Conservation (phyloP, 805 yeast species). For the Nakazawaea ishiwadae region DNA sequence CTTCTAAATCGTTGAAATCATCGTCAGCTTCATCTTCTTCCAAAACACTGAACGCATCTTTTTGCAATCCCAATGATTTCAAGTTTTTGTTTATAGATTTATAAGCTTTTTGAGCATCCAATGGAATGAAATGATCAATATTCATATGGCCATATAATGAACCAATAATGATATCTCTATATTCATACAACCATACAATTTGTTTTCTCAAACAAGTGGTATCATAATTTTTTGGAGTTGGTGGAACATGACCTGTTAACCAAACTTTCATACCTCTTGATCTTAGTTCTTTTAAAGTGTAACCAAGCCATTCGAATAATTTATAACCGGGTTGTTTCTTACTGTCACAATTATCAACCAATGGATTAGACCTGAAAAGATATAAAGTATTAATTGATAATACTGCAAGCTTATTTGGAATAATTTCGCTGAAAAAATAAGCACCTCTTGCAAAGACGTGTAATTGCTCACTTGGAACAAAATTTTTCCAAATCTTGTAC, state of each 20-base stretch:
- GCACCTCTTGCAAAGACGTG: slow-evolving; percentile 73
- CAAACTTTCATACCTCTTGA: slow-evolving; percentile 76
- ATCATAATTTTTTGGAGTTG: slow-evolving; percentile 74
- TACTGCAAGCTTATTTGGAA: slow-evolving; percentile 74
- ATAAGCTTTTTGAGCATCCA: slow-evolving; percentile 69
- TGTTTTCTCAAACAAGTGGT: slow-evolving; percentile 68
- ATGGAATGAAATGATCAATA: slow-evolving; percentile 77
- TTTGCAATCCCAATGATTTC: slow-evolving; percentile 15
- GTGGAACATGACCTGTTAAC: slow-evolving; percentile 88
- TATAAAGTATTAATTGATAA: slow-evolving; percentile 76
- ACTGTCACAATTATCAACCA: slow-evolving; percentile 74
- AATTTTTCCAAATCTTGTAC: slow-evolving; percentile 66
- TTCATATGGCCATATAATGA: slow-evolving; percentile 89
- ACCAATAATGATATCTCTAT: slow-evolving; percentile 78
- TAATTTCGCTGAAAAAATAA: slow-evolving; percentile 70
- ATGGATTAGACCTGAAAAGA: slow-evolving; percentile 69
- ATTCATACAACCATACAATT: slow-evolving; percentile 78
- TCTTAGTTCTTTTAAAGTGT: slow-evolving; percentile 68
- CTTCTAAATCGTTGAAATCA: slow-evolving; percentile 20
- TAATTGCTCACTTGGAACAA: slow-evolving; percentile 72
- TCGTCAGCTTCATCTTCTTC: slow-evolving; percentile 23
- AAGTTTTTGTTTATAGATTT: slow-evolving; percentile 33
- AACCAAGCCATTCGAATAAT: slow-evolving; percentile 73
- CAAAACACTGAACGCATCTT: slow-evolving; percentile 15
- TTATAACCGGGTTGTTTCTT: slow-evolving; percentile 78